Evolutionary conservation across 176 grass and related monocot genomes (phyloP).

Genomic region (Oryza glumipatula): DNA sequence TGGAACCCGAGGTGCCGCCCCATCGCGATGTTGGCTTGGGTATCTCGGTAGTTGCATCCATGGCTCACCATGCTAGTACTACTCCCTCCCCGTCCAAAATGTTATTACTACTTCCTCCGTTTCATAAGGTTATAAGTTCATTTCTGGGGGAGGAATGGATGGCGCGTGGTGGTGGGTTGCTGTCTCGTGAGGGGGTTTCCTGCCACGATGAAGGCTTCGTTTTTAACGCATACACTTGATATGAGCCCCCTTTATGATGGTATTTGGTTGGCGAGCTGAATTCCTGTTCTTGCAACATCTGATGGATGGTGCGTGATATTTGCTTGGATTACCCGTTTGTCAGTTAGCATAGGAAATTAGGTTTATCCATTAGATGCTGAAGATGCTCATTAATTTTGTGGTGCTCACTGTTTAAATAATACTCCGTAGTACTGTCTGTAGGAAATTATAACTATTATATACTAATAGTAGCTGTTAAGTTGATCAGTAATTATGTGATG

Average conservation of each 20-base stretch:
- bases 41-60: conserved; percentile 24
- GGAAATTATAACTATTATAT: too few relatives aligned
- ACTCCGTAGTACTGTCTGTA: background rate
- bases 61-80: background rate
- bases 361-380: background rate
- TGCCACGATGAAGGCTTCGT: conserved; percentile 54
- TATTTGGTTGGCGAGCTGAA: background rate
- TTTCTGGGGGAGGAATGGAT: background rate
- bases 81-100: too few relatives aligned
- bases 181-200: background rate
- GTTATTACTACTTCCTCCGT: too few relatives aligned
- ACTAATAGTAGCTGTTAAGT: too few relatives aligned
- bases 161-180: background rate
- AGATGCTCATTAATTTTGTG: background rate
- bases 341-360: background rate
- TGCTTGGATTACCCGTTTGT: background rate
- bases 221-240: conserved; percentile 54
- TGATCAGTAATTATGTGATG: too few relatives aligned
- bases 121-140: background rate
- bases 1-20: conserved; percentile 44
- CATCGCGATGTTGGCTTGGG: conserved; percentile 35
- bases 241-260: conserved; percentile 27
- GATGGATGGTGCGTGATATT: background rate
- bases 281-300: background rate
- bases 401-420: background rate